Evolutionary conservation across 176 grass and related monocot genomes (phyloP).

Genomic region (Canna indica): DNA sequence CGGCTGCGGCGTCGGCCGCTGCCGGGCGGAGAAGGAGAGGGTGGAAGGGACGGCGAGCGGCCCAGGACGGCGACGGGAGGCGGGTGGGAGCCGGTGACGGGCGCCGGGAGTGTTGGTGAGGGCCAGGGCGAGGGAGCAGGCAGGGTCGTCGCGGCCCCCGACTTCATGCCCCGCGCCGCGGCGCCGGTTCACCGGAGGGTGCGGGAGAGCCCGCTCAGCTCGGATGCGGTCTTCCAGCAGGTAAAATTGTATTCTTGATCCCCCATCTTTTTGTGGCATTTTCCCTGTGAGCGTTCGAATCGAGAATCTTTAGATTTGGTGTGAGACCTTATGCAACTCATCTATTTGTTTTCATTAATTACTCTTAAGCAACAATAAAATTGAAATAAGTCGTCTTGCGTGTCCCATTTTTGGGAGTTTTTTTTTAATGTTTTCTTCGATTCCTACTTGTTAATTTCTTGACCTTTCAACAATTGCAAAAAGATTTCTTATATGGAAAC

Average conservation of each 20-base stretch:
- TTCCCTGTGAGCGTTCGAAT: background rate
- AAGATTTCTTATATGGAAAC: background rate
- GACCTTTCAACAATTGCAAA: background rate
- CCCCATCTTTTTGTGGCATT: background rate
- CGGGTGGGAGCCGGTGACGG: background rate
- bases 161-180: constrained; percentile 40
- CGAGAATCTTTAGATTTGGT: background rate
- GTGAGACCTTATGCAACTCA: background rate
- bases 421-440: background rate
- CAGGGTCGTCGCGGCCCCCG: background rate
- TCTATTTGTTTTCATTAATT: background rate
- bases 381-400: background rate
- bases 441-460: background rate
- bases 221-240: constrained; percentile 76
- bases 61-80: background rate
- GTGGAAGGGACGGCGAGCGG: constrained; percentile 1
- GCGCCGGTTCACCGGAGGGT: constrained; percentile 60
- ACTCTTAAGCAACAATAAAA: background rate
- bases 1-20: background rate
- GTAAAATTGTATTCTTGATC: constrained; percentile 16
- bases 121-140: background rate
- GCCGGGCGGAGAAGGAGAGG: background rate
- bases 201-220: constrained; percentile 87
- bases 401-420: background rate
- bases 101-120: background rate